These are phyloP conservation scores for Aspergillus calidoustus DNA, from an alignment of 2,329 filamentous ascomycete species.

Conservation along the genomic window DNA sequence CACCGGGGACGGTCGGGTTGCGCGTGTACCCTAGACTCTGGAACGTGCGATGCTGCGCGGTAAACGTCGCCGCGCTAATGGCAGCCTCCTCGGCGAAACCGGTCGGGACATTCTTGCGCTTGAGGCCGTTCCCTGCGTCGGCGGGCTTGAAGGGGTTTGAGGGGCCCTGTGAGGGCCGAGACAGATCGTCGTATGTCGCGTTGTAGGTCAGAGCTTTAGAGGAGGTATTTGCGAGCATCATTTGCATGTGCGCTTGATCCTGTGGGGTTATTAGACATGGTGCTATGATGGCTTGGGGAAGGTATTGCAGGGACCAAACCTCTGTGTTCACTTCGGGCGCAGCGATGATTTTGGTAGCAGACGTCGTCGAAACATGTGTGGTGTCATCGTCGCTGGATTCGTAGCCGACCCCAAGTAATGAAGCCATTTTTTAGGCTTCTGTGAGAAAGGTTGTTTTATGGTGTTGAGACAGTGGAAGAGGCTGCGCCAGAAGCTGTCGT, in stretches of 20 bases:
- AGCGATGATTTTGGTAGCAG: conserved; percentile 48
- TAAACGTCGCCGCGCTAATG: conserved; percentile 89
- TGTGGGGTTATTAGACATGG: conserved; percentile 47
- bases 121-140: conserved; percentile 57
- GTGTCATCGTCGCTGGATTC: conserved; percentile 56
- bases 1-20: conserved; percentile 49
- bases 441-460: conserved; percentile 9
- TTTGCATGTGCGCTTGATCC: conserved; percentile 56
- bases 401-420: conserved; percentile 50
- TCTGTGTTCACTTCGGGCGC: conserved; percentile 60
- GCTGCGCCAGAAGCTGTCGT: not conserved
- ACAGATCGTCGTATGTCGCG: conserved; percentile 72
- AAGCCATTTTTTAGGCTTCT: conserved; percentile 39
- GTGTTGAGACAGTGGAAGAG: conserved; percentile 7
- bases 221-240: conserved; percentile 57
- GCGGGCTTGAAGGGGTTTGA: conserved; percentile 75
- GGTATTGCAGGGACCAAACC: conserved; percentile 53
- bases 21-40: conserved; percentile 65
- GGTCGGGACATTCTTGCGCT: conserved; percentile 82
- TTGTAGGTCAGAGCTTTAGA: conserved; percentile 58
- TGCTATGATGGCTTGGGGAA: not conserved
- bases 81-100: conserved; percentile 86
- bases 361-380: conserved; percentile 31
- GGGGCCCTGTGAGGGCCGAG: conserved; percentile 69
- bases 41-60: conserved; percentile 82